Conservation (phyloP, 805 yeast species). For the Hanseniaspora mollemarum region DNA sequence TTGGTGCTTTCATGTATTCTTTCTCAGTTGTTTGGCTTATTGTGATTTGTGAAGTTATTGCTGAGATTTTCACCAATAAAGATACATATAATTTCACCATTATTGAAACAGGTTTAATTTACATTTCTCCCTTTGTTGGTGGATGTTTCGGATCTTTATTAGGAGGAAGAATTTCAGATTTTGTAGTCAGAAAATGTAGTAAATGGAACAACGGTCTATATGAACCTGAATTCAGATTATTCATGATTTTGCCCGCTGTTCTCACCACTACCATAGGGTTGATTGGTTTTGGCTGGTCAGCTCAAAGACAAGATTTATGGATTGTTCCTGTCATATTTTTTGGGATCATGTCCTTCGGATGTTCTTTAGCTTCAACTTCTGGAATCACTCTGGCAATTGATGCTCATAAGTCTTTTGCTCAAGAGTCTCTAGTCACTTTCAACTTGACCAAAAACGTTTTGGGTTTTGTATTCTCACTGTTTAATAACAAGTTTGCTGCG, state of each 20-base stretch:
- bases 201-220: constrained; percentile 42
- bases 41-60: constrained; percentile 46
- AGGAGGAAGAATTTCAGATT: constrained; percentile 43
- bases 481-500: constrained; percentile 39
- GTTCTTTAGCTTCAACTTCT: constrained; percentile 50
- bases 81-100: constrained; percentile 35
- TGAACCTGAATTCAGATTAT: constrained; percentile 44
- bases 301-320: constrained; percentile 39
- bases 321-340: constrained; percentile 47
- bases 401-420: constrained; percentile 45
- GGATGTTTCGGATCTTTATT: constrained; percentile 46
- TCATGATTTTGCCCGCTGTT: constrained; percentile 35
- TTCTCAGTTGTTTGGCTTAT: constrained; percentile 55
- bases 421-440: constrained; percentile 47
- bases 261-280: constrained; percentile 36
- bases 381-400: constrained; percentile 52
- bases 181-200: constrained; percentile 37
- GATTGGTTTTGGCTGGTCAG: constrained; percentile 54
- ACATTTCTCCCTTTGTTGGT: constrained; percentile 46
- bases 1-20: constrained; percentile 42
- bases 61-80: constrained; percentile 35
- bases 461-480: constrained; percentile 47
- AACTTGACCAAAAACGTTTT: constrained; percentile 44
- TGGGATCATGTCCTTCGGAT: constrained; percentile 48
- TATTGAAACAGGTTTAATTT: constrained; percentile 42